Evolutionary conservation across 169 alveolate species (phyloP).

Genomic region (Theileria luwenshuni): DNA sequence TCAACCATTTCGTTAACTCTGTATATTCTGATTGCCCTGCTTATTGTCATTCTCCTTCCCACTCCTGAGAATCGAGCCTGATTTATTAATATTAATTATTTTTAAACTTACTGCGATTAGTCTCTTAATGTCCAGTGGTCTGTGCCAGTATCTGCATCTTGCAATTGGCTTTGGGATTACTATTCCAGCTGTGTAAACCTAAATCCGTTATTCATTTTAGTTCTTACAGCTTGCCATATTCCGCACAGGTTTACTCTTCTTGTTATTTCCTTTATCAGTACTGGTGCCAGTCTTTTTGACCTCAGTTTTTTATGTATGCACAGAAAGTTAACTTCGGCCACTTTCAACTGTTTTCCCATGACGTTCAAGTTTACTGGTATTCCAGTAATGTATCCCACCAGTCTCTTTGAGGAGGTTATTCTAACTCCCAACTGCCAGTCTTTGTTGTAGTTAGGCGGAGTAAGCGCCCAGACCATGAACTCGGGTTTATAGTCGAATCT

Average conservation of each 20-base stretch:
- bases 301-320: slow-evolving; percentile 97
- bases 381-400: slow-evolving; percentile 94
- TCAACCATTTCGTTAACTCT: slow-evolving; percentile 74
- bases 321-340: slow-evolving; percentile 96
- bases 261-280: slow-evolving; percentile 94
- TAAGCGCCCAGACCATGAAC: slow-evolving; percentile 94
- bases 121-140: slow-evolving; percentile 85
- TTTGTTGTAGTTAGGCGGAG: slow-evolving; percentile 86
- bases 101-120: slow-evolving; percentile 78
- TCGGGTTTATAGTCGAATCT: slow-evolving; percentile 95
- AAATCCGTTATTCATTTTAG: neutral
- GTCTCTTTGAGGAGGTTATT: slow-evolving; percentile 70
- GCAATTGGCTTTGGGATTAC: slow-evolving; percentile 94
- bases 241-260: slow-evolving; percentile 93
- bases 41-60: slow-evolving; percentile 85
- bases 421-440: slow-evolving; percentile 94
- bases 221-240: slow-evolving; percentile 93
- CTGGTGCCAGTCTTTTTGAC: slow-evolving; percentile 93
- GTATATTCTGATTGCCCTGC: slow-evolving; percentile 86
- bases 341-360: slow-evolving; percentile 74
- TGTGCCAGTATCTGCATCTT: slow-evolving; percentile 86
- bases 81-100: slow-evolving; percentile 35
- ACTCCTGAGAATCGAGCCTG: slow-evolving; percentile 82
- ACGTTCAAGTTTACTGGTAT: slow-evolving; percentile 89
- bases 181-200: slow-evolving; percentile 95